Percentiles rank a stretch among this genome's conserved stretches.
Evolutionary conservation across 306 rosid genomes (phyloP).

Genomic region (Ammopiptanthus mongolicus): DNA sequence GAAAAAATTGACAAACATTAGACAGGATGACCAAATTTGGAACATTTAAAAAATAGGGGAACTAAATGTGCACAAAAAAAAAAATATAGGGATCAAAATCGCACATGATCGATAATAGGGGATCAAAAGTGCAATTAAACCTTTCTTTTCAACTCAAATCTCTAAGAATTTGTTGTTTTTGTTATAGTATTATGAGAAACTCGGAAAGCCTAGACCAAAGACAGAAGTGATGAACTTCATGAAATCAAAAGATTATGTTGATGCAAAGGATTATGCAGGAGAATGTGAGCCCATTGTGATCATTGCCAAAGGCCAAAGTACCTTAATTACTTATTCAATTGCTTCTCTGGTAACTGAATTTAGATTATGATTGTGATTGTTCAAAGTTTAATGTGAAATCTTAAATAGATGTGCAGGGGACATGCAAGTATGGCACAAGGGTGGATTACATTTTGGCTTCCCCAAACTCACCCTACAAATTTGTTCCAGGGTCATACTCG

Average conservation of each 20-base stretch:
- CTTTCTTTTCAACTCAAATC: background rate
- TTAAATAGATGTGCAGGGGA: slow-evolving; percentile 79
- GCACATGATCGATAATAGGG: too few relatives aligned
- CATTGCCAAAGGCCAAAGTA: slow-evolving; percentile 93
- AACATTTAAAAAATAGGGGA: too few relatives aligned
- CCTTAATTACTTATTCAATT: background rate
- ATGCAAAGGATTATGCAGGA: slow-evolving; percentile 73
- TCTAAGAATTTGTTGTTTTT: background rate
- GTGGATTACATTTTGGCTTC: slow-evolving; percentile 75
- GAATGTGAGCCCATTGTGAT: slow-evolving; percentile 81
- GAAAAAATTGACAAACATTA: too few relatives aligned
- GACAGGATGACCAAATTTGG: too few relatives aligned
- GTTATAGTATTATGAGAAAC: slow-evolving; percentile 68
- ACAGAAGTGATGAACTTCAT: slow-evolving; percentile 72
- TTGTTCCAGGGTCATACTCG: slow-evolving; percentile 71
- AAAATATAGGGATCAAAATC: too few relatives aligned
- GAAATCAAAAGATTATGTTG: slow-evolving; percentile 63
- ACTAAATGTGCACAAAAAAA: too few relatives aligned
- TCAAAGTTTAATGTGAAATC: slow-evolving; percentile 8
- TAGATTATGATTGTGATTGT: background rate
- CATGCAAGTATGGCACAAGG: slow-evolving; percentile 87
- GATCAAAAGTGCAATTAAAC: too few relatives aligned
- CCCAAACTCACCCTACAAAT: slow-evolving; percentile 48
- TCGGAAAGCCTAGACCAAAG: slow-evolving; percentile 81
- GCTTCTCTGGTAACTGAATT: background rate